Base-by-base conservation (phyloP, 2,329 filamentous ascomycete species). In the Chalaropsis ovoidea region DNA sequence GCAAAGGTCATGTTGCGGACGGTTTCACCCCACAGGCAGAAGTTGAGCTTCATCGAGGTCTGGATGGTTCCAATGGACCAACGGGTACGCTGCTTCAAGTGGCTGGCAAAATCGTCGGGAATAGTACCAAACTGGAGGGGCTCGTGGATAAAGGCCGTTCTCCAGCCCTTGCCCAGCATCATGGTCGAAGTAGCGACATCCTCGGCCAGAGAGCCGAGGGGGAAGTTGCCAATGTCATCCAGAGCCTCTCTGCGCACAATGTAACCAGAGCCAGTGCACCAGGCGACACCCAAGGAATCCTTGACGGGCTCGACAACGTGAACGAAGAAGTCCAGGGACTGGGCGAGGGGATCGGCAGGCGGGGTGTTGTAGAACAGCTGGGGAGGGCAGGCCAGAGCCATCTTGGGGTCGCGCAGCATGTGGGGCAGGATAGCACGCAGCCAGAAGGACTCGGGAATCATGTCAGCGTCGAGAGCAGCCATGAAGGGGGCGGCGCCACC, bases 301-400 rank as follows among this genome's bases (percentile, higher is more conserved):
- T 79, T 79, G 72, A 79, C 78, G 41, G 77, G 77, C 71, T 79
- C 77, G 47, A 79, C 78, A 39, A 79, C 73, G 71, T 83, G 80
- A 10, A 82, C 80, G 71, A 85, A 85, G 68, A 81, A 80, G 70
- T 84, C 79, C 54, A 85, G 77, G 71, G 78, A 80, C 71, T 85
- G 82, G 1, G 78, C 77, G 6, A 86, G 77, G 15, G 82, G 82
- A 64, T 86, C 84, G 5, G 80, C 79, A 0, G 74, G 73, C 4
- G 84, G 84, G 2, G 81, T 79, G 71, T 86, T 85, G 76, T 86
- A 86, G 73, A 85, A 86, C 2, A 83, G 77, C 75, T 85, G 82
- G 13, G 82, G 81, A 31, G 82, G 82, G 70, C 81, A 84, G n/a
- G 80, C 81, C 61, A 85, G 76, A 61, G 80, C 81, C 75, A 84